phyloP scores from a whole-genome alignment of 257 asterid species.

The Ilex aquifolium region DNA sequence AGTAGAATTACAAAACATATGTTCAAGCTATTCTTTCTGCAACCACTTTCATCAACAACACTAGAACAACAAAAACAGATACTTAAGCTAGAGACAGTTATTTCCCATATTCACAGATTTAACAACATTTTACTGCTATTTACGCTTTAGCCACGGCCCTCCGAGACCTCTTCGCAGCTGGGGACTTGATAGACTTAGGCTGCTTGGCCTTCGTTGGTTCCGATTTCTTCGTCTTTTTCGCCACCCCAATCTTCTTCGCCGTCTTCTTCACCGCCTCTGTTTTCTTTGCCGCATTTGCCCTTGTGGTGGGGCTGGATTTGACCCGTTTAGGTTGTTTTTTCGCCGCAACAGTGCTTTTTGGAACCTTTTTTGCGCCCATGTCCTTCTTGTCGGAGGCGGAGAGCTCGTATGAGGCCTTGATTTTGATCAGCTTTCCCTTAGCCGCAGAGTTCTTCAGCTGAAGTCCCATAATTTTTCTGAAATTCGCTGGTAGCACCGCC shows the following conservation, averaged over 20 bases:
- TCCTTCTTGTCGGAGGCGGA: constrained; percentile 37
- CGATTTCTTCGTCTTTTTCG: constrained; percentile 37
- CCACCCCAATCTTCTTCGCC: constrained; percentile 23
- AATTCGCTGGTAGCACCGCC: constrained; percentile 51
- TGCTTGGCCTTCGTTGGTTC: constrained; percentile 45
- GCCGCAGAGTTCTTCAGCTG: constrained; percentile 60
- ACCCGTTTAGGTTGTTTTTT: constrained; percentile 1
- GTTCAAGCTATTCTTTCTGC: not conserved
- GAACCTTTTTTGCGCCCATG: constrained; percentile 13
- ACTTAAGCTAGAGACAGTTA: too few relatives aligned
- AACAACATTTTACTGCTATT: not conserved
- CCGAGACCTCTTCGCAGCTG: constrained; percentile 53
- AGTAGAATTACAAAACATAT: too few relatives aligned
- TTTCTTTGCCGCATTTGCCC: constrained; percentile 14
- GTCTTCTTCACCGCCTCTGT: constrained; percentile 29
- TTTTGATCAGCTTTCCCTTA: constrained; percentile 52
- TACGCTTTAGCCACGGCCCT: constrained; percentile 17
- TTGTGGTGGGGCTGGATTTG: constrained; percentile 8
- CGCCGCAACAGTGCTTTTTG: constrained; percentile 6
- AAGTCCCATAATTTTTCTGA: constrained; percentile 53
- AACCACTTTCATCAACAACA: not conserved
- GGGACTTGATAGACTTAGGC: constrained; percentile 60
- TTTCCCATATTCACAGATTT: constrained; percentile 3
- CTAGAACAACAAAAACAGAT: constrained; percentile 1
- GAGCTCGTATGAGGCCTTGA: constrained; percentile 69